Evolutionary conservation across 2,329 filamentous ascomycete genomes (phyloP).

Genomic region (Hypoxylon sp.): DNA sequence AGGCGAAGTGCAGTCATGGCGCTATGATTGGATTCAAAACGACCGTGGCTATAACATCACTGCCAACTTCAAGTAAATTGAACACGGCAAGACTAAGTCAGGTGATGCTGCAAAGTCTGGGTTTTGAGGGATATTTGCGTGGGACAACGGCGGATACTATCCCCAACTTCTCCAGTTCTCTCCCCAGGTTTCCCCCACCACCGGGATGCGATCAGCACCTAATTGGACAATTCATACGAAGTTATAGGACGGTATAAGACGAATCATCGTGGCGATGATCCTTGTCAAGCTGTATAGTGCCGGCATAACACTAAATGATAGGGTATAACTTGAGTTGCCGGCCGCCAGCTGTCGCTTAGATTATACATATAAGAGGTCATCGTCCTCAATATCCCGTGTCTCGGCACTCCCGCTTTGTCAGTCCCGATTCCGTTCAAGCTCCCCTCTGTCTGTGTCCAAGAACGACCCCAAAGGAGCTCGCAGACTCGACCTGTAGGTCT

Average conservation of each 20-base stretch:
- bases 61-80: slow-evolving; percentile 14
- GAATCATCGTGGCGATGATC: slow-evolving; percentile 13
- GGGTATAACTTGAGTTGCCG: slow-evolving; percentile 16
- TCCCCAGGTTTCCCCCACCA: slow-evolving; percentile 23
- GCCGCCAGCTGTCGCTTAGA: slow-evolving; percentile 4
- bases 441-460: slow-evolving; percentile 12
- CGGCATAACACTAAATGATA: slow-evolving; percentile 36
- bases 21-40: slow-evolving; percentile 19
- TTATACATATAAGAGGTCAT: slow-evolving; percentile 30
- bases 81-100: slow-evolving; percentile 29
- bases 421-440: slow-evolving; percentile 9
- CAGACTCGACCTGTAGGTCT: slow-evolving; percentile 5
- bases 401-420: slow-evolving; percentile 10
- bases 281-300: slow-evolving; percentile 22
- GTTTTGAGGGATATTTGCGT: slow-evolving; percentile 29
- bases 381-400: slow-evolving; percentile 7
- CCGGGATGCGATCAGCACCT: slow-evolving; percentile 3
- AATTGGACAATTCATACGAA: slow-evolving; percentile 33
- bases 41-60: slow-evolving; percentile 23
- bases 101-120: slow-evolving; percentile 30
- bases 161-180: slow-evolving; percentile 2
- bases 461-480: slow-evolving; percentile 15
- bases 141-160: slow-evolving; percentile 24
- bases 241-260: slow-evolving; percentile 20
- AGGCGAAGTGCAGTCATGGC: background rate